Conservation (phyloP, 805 yeast species). For the Yarrowia deformans region DNA sequence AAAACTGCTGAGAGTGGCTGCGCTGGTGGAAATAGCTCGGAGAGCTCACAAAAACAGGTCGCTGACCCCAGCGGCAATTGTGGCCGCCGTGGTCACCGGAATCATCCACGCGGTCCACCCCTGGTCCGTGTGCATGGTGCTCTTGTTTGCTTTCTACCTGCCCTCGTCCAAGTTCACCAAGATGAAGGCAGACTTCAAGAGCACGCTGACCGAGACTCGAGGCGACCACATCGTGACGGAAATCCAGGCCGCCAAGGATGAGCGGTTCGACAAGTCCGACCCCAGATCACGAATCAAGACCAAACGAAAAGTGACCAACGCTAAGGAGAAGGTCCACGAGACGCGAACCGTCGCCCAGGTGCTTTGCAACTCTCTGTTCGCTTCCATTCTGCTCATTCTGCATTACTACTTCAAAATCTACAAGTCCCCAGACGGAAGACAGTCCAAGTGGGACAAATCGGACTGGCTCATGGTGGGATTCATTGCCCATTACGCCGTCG, state of each 20-base stretch:
- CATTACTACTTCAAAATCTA: constrained; percentile 41
- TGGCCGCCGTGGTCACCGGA: constrained; percentile 53
- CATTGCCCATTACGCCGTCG: constrained; percentile 55
- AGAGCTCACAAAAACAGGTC: constrained; percentile 52
- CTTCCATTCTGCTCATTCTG: constrained; percentile 50
- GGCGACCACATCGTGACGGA: constrained; percentile 44
- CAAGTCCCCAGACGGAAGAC: constrained; percentile 20
- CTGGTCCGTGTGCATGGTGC: constrained; percentile 49
- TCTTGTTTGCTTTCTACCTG: constrained; percentile 52
- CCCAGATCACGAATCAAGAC: constrained; percentile 20
- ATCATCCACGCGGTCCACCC: constrained; percentile 53
- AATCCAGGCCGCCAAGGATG: constrained; percentile 33
- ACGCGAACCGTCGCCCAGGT: constrained; percentile 56
- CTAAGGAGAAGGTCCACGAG: constrained; percentile 44
- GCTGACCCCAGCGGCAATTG: constrained; percentile 52
- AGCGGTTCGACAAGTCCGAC: constrained; percentile 4
- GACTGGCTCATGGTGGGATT: constrained; percentile 46
- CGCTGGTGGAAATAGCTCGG: constrained; percentile 40
- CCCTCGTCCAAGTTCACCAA: constrained; percentile 54
- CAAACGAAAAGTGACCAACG: constrained; percentile 40
- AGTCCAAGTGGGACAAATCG: constrained; percentile 18
- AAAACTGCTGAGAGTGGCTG: constrained; percentile 23
- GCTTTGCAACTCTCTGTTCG: constrained; percentile 53
- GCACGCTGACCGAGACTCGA: constrained; percentile 43
- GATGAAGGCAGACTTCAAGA: constrained; percentile 52